Base-by-base conservation (phyloP, 208 protist species). In the Trypanosoma lewisi region DNA sequence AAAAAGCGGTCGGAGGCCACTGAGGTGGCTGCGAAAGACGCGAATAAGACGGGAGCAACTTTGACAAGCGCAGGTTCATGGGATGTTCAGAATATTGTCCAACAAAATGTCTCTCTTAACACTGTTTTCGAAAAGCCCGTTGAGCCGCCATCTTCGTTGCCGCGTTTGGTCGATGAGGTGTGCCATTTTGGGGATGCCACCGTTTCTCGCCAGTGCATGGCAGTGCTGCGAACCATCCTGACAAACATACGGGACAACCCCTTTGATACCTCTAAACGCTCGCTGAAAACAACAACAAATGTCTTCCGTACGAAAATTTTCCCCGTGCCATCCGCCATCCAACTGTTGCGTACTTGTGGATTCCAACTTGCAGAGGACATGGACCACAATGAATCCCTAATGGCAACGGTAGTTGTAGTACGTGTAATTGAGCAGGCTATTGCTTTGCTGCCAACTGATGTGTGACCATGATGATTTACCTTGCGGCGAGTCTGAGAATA, bases 251-350 rank as follows among this genome's bases (percentile, higher is more conserved):
- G 47, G 9, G 44, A 80, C 6, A 51, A 79, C 39, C 85, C 89
- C 1, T 82, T 95, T 21, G 85, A 93, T 31, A 72, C 48, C 11
- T 82, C 82, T 45, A 85, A 82, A 64, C 82, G 89, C 12, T 85
- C 79, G 19, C 59, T 95, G 34, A 72, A 75, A 37, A 82, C 80
- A 27, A 76, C 70, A 1, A 86, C 81, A 27, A 83, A 75, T 45
- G 52, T 65, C 17, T 91, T 95, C 54, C 55, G 60, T n/a, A 75
- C 75, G 4, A 68, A 67, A 31, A 44, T 95, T 30, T 23, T 70
- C 16, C 77, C 83, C 19, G 42, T 91, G 2, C 64, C 62, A 11
- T 70, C 63, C 2, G 81, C 89, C 7, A 56, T 84, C 53, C 33
- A 66, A 58, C 60, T 95, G 12, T 54, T 95, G 34, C 85, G 75